Evolutionary conservation across 352 stramenopile genomes (phyloP).

Genomic region (Aphanomyces invadans): DNA sequence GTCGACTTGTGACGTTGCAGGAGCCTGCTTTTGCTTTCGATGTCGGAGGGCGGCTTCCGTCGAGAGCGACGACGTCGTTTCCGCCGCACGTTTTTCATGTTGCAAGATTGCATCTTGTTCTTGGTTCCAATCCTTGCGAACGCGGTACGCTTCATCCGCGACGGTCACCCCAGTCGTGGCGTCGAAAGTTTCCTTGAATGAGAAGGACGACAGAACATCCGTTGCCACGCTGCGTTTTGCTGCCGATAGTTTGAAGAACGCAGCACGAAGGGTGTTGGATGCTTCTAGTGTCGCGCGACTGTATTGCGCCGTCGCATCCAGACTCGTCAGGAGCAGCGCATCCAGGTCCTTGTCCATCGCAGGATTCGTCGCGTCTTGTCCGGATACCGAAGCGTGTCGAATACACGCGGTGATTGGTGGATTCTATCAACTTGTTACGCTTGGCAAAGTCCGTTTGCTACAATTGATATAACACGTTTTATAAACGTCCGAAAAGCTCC

Average conservation of each 20-base stretch:
- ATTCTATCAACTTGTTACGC: not conserved
- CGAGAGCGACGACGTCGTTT: not conserved
- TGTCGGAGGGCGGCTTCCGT: conserved; percentile 2
- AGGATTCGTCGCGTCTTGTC: not conserved
- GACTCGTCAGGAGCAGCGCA: not conserved
- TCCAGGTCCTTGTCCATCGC: not conserved
- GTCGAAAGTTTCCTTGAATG: conserved; percentile 7
- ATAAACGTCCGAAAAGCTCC: too few species aligned
- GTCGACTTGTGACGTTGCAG: not conserved
- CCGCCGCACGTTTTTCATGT: not conserved
- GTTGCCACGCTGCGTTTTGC: conserved; percentile 5
- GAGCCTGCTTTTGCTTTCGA: not conserved
- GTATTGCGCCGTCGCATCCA: conserved; percentile 14
- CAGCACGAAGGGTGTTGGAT: not conserved
- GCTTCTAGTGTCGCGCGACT: not conserved
- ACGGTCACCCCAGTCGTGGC: not conserved
- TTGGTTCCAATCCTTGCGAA: conserved; percentile 4
- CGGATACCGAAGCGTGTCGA: not conserved
- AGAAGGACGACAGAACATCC: conserved; percentile 8
- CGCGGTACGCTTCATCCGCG: not conserved
- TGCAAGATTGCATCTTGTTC: not conserved
- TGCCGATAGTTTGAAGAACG: conserved; percentile 20
- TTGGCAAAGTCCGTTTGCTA: not conserved
- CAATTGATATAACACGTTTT: not conserved
- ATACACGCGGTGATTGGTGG: not conserved